Base-by-base conservation (phyloP, 306 rosid species). In the Cucurbita ficifolia region DNA sequence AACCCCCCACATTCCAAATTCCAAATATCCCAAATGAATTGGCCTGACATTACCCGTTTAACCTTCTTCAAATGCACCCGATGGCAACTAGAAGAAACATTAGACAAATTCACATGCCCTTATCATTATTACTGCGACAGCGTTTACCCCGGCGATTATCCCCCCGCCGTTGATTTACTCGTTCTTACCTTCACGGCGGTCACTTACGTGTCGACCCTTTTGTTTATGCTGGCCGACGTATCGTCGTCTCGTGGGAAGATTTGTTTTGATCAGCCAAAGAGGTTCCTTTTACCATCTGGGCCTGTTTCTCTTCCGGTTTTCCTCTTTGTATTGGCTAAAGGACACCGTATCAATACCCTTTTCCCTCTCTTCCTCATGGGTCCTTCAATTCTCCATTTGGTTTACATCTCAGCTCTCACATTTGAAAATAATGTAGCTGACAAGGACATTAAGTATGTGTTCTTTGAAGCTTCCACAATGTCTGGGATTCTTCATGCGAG, bases 401-500 rank as follows among this genome's bases (percentile, higher is more conserved):
- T 89, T 80, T 87, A 84, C 17, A 79, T 90, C 22, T 90, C 98
- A 7, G 92, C 96, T 12, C 83, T 94, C 17, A 53, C 90, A 40
- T 88, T 86, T 74, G 85, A 91, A 76, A 70, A 67, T 33, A 70
- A 70, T 33, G 88, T 50, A 58, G 75, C 75, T 7, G 84, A 80
- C 29, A 87, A 82, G 49, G 92, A 86, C 70, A 17, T 86, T 51
- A 83, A 87, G 81, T 87, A 86, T 70, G 92, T 78, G 5, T 80
- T 94, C 21, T 85, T 86, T n/a, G 88, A 84, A 75, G 90, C 89
- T 22, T 87, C 98, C 6, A 89, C 96, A 11, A 77, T 87, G 24
- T 94, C 95, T 3, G 98, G 95, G n/a, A 84, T 94, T 77, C 64
- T 94, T 51, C 98, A 94, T 71, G 96, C 98, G 13, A 87, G 96